phyloP scores from a whole-genome alignment of 2,329 filamentous ascomycete genomes.

The Cryphonectria carpinicola region DNA sequence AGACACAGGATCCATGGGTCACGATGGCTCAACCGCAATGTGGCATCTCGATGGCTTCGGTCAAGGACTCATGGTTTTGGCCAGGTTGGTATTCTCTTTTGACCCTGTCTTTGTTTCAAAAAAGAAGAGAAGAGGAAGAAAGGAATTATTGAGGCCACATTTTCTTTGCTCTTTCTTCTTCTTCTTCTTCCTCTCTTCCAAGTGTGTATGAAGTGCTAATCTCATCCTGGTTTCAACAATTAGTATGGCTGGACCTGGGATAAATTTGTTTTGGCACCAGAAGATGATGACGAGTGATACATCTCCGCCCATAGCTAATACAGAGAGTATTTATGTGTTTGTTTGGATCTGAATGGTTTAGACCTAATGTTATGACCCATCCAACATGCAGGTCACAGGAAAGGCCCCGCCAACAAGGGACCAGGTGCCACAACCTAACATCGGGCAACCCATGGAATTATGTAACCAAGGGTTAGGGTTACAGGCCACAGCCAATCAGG shows the following conservation, averaged over 20 bases:
- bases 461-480: too few relatives aligned
- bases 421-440: too few relatives aligned
- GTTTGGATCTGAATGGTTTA: too few relatives aligned
- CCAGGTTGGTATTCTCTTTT: neutral
- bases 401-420: too few relatives aligned
- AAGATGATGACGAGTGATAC: neutral
- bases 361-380: too few relatives aligned
- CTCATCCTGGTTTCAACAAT: neutral
- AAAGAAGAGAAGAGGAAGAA: too few relatives aligned
- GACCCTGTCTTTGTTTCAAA: too few relatives aligned
- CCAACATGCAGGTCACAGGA: too few relatives aligned
- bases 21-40: neutral
- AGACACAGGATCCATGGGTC: neutral
- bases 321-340: neutral
- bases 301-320: neutral
- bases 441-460: too few relatives aligned
- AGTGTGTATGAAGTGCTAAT: neutral
- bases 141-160: too few relatives aligned
- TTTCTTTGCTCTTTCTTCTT: neutral
- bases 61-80: neutral
- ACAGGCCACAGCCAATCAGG: too few relatives aligned
- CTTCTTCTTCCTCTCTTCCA: neutral
- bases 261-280: neutral
- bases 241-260: neutral
- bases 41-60: neutral